Base-by-base conservation (phyloP, 106 monocot species). In the Vanilla planifolia region DNA sequence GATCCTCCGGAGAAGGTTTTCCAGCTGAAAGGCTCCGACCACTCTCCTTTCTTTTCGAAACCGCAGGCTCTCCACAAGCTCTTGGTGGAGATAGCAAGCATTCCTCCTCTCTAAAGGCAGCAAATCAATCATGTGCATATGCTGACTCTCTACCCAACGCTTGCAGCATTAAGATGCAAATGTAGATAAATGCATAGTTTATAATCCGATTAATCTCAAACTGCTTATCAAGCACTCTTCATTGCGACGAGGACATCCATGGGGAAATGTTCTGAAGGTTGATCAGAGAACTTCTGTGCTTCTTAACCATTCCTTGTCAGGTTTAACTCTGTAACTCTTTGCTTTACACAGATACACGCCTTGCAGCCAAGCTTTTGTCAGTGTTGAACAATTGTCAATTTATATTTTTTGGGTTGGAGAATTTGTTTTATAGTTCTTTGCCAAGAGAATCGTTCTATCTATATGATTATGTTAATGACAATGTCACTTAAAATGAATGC, bases 11-110 rank as follows among this genome's bases (percentile, higher is more conserved):
- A 86, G 68, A 79, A 75, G 62, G 71, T 83, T 43, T 76, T 94
- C 67, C 68, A 80, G 33, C 36, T 94, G 21, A 94, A 94, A 71
- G 89, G 89, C 40, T 71, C 93, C 2, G 93, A 94, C 61, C 93
- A 94, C 33, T 83, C 89, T 2, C 93, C 93, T 10, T 94, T 94
- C 85, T 94, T 94, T 28, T 94, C 93, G 4, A 94, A 89, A 53
- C 93, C 93, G 2, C 89, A 94, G 44, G 89, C 83, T 64, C 67
- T 94, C 24, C 89, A 94, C 72, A 78, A 70, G 75, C 62, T 80
- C 33, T 60, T 94, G 71, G 75, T 89, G 15, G 93, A 94, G 63
- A 86, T 94, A 3, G 50, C 89, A 11, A 73, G 59, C 60, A 68
- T 89, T 39, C 69, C 69, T 14, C 7, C 0, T 48, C 9, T 2